These are phyloP conservation scores for Solanum bulbocastanum DNA, from an alignment of 257 asterid species.

Conservation along the genomic window DNA sequence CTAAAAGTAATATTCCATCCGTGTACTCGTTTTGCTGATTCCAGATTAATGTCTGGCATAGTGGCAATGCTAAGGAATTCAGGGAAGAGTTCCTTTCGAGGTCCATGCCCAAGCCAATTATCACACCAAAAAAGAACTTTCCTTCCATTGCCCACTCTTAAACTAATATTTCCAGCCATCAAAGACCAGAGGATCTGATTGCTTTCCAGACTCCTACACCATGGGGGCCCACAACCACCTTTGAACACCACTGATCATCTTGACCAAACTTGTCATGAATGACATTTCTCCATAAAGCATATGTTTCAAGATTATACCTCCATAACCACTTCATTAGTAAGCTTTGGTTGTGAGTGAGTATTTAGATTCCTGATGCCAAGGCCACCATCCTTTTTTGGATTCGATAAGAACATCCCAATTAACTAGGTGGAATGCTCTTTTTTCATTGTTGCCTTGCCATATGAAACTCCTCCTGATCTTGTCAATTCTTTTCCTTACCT, in stretches of 20 bases:
- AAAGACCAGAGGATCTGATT: not conserved
- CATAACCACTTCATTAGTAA: not conserved
- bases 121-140: not conserved
- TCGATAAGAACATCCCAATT: not conserved
- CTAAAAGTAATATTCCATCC: not conserved
- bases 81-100: not conserved
- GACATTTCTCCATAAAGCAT: not conserved
- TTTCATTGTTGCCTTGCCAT: not conserved
- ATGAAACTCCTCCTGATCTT: not conserved
- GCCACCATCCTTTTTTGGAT: not conserved
- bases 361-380: not conserved
- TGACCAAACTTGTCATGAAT: not conserved
- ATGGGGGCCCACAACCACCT: not conserved
- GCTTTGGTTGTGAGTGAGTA: not conserved
- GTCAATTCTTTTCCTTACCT: not conserved
- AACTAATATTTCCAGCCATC: not conserved
- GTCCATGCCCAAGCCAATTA: not conserved
- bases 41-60: not conserved
- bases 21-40: not conserved
- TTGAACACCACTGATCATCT: not conserved
- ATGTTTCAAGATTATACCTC: not conserved
- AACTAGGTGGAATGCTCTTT: not conserved
- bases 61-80: not conserved
- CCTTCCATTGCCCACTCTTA: not conserved
- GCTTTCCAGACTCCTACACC: not conserved